Conservation (phyloP, 2,329 filamentous ascomycete species). For the Coleophoma eucalyptorum region DNA sequence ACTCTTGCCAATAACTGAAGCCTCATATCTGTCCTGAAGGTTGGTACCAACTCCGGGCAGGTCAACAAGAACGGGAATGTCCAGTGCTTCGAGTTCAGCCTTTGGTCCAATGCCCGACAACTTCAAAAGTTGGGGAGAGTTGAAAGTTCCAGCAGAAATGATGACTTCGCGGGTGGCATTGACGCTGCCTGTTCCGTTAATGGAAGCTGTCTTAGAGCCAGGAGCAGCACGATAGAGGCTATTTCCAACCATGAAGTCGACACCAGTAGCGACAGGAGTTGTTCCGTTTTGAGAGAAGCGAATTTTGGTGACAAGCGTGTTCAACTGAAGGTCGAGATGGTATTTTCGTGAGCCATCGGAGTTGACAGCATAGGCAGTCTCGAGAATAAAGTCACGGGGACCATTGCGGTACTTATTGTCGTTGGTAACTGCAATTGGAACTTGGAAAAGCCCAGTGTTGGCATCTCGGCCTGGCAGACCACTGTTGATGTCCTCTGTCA, state of each 20-base stretch:
- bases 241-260: slow-evolving; percentile 37
- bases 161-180: slow-evolving; percentile 40
- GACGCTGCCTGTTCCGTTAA: slow-evolving; percentile 16
- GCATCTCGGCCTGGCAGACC: slow-evolving; percentile 8
- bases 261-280: slow-evolving; percentile 30
- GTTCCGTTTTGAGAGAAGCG: slow-evolving; percentile 26
- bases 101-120: slow-evolving; percentile 38
- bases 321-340: slow-evolving; percentile 11
- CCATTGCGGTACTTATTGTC: slow-evolving; percentile 9
- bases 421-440: slow-evolving; percentile 9
- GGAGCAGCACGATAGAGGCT: slow-evolving; percentile 40
- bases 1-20: slow-evolving; percentile 38
- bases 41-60: slow-evolving; percentile 62
- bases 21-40: slow-evolving; percentile 52
- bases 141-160: slow-evolving; percentile 41
- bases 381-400: slow-evolving; percentile 16
- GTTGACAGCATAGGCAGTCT: slow-evolving; percentile 11
- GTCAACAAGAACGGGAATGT: slow-evolving; percentile 49
- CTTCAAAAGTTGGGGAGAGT: slow-evolving; percentile 42
- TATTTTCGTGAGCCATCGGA: slow-evolving; percentile 15
- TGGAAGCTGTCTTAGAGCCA: slow-evolving; percentile 24
- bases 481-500: slow-evolving; percentile 12
- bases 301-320: slow-evolving; percentile 34
- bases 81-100: slow-evolving; percentile 32
- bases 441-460: slow-evolving; percentile 11